Evolutionary conservation across 805 yeast genomes (phyloP).

Genomic region (Saturnispora dispora): DNA sequence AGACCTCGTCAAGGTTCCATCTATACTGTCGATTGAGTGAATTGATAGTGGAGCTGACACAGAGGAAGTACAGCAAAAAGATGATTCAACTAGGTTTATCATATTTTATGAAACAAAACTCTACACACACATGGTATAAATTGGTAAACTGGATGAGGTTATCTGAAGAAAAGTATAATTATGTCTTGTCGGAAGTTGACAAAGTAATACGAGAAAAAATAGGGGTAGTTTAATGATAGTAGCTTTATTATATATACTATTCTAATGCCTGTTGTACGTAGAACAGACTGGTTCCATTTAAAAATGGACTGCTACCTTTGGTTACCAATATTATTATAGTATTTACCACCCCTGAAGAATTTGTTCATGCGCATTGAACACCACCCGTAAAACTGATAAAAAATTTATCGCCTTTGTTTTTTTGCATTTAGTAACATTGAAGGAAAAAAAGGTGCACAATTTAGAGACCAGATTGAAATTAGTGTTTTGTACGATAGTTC

Average conservation of each 20-base stretch:
- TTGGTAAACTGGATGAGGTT: conserved; percentile 4
- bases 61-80: not conserved
- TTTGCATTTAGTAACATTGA: not conserved
- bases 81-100: not conserved
- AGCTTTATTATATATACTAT: not conserved
- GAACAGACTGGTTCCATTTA: not conserved
- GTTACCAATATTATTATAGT: not conserved
- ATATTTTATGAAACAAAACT: not conserved
- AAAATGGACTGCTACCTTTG: not conserved
- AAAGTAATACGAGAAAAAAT: not conserved
- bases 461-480: not conserved
- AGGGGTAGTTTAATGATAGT: not conserved
- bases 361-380: not conserved
- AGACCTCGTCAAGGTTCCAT: not conserved
- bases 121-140: conserved; percentile 3
- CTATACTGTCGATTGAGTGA: conserved; percentile 2
- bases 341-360: not conserved
- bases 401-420: not conserved
- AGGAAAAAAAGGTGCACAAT: not conserved
- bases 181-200: not conserved
- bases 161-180: not conserved
- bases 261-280: not conserved
- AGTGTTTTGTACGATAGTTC: not conserved
- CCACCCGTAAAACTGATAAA: not conserved
- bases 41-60: not conserved